Conservation (phyloP, 2,329 filamentous ascomycete genomes). For the Colletotrichum zoysiae region DNA sequence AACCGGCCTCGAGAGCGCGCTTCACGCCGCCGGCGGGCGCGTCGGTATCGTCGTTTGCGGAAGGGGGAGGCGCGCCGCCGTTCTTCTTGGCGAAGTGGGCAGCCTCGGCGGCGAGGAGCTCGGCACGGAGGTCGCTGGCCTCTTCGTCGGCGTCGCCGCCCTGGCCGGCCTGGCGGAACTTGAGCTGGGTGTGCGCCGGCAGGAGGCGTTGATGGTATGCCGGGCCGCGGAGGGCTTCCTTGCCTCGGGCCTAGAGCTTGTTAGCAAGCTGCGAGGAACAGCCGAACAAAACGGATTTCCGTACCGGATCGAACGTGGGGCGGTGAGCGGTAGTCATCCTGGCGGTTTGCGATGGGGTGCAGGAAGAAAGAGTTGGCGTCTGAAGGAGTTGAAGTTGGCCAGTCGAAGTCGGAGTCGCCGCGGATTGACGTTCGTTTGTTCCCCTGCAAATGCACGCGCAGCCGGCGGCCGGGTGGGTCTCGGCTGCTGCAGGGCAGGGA, state of each 20-base stretch:
- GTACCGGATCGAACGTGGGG: conserved; percentile 95
- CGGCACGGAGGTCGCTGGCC: conserved; percentile 84
- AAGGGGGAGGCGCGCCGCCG: conserved; percentile 64
- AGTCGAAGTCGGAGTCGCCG: conserved; percentile 6
- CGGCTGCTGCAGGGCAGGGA: conserved; percentile 22
- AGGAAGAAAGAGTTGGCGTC: not conserved
- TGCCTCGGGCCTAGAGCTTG: conserved; percentile 79
- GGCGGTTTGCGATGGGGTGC: conserved; percentile 3
- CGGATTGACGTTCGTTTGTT: conserved; percentile 5
- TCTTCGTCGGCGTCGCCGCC: conserved; percentile 82
- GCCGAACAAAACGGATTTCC: conserved; percentile 43
- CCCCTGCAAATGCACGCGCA: conserved; percentile 27
- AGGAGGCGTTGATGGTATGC: conserved; percentile 97
- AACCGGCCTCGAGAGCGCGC: conserved; percentile 70
- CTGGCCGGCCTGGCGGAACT: conserved; percentile 88
- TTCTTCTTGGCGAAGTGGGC: conserved; percentile 89
- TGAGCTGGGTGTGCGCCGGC: conserved; percentile 92
- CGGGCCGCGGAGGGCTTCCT: conserved; percentile 92
- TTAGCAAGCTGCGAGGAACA: conserved; percentile 44
- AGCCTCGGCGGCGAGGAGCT: conserved; percentile 90
- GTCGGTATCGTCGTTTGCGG: conserved; percentile 60
- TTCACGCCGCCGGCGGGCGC: conserved; percentile 64
- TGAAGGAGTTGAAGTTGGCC: conserved; percentile 18
- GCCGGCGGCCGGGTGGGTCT: conserved; percentile 14
- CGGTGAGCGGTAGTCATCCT: conserved; percentile 78